Percentiles rank a stretch among this genome's conserved stretches.
Evolutionary conservation across 177 flowering plant species (phyloP).

Genomic region (Telopea speciosissima): DNA sequence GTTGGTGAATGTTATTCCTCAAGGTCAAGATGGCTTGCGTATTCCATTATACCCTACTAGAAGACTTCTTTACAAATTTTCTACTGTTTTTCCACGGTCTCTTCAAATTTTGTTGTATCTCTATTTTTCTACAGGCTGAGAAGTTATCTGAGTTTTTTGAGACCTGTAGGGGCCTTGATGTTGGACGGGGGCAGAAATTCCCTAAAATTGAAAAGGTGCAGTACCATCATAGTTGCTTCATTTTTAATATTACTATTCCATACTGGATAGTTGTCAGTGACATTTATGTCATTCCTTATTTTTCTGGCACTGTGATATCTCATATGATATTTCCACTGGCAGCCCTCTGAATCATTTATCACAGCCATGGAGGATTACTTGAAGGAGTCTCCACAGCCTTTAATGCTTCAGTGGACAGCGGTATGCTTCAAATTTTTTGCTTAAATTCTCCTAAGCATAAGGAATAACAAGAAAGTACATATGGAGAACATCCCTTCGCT

Average conservation of each 20-base stretch:
- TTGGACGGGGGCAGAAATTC: conserved; percentile 33
- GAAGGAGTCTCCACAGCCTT: conserved; percentile 37
- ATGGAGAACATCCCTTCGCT: background rate
- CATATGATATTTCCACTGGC: conserved; percentile 9
- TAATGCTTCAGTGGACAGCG: conserved; percentile 21
- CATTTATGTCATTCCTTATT: background rate
- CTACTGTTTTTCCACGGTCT: background rate
- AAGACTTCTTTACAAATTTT: background rate
- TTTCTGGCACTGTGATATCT: conserved; percentile 3
- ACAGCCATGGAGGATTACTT: conserved; percentile 51
- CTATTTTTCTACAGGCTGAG: conserved; percentile 35
- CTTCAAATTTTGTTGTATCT: conserved; percentile 1
- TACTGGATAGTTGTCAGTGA: background rate
- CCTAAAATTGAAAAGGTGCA: conserved; percentile 40
- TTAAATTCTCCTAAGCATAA: background rate
- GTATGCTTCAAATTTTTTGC: conserved; percentile 20
- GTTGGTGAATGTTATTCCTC: background rate
- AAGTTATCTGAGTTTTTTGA: conserved; percentile 49
- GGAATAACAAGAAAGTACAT: background rate
- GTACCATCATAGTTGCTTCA: background rate
- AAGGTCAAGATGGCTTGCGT: background rate
- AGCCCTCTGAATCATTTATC: conserved; percentile 50
- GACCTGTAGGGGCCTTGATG: conserved; percentile 35
- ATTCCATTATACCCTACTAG: too few species aligned
- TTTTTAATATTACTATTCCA: background rate